Conservation (phyloP, 305 asterid genomes). For the Fraxinus albicans region DNA sequence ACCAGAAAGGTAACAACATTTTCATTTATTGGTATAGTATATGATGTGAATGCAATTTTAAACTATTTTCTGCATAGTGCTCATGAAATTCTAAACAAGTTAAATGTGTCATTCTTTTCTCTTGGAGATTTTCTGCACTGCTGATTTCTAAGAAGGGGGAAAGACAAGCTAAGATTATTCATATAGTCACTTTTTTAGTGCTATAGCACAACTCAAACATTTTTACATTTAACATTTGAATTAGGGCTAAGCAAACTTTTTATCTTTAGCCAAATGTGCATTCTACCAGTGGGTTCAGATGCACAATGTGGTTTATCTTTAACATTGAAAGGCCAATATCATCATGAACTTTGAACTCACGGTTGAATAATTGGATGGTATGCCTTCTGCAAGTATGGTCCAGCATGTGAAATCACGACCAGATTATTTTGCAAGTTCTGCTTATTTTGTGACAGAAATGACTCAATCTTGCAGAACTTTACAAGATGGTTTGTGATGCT, state of each 20-base stretch:
- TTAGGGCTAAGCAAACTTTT: slow-evolving; percentile 5
- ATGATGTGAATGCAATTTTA: neutral
- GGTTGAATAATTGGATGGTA: neutral
- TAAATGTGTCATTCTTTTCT: neutral
- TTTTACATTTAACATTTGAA: neutral
- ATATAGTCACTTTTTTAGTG: neutral
- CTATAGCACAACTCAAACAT: neutral
- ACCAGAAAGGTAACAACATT: slow-evolving; percentile 61
- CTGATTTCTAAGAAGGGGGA: neutral
- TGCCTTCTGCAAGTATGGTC: slow-evolving; percentile 7
- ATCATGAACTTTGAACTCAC: neutral
- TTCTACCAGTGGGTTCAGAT: slow-evolving; percentile 6
- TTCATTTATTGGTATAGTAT: slow-evolving; percentile 16
- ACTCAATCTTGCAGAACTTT: slow-evolving; percentile 62
- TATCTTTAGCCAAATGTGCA: neutral
- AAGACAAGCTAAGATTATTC: neutral
- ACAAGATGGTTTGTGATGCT: slow-evolving; percentile 96
- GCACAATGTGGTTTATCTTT: neutral
- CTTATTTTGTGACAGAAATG: slow-evolving; percentile 9
- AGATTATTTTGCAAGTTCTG: neutral
- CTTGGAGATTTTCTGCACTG: neutral
- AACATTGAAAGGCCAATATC: neutral
- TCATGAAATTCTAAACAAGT: neutral
- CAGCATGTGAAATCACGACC: neutral
- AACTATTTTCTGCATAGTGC: neutral